Conservation (phyloP, 1,284 basidiomycete genomes). For the Rhodotorula sp. region DNA sequence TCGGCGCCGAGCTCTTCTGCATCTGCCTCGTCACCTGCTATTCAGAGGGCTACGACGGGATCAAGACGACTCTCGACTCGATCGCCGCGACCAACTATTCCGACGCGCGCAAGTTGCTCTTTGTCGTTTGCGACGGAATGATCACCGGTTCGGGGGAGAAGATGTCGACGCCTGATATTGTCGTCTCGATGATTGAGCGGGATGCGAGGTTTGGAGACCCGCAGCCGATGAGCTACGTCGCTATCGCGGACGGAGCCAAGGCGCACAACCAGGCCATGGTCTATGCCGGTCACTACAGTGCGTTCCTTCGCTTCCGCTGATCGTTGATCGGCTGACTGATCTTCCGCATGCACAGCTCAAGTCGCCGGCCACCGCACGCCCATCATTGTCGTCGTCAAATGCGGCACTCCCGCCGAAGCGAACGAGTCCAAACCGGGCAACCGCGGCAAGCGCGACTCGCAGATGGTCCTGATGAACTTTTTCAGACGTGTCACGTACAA, state of each 20-base stretch:
- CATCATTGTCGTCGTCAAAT: slow-evolving; percentile 95
- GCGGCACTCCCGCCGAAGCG: slow-evolving; percentile 77
- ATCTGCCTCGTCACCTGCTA: slow-evolving; percentile 97
- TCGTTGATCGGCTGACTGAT: slow-evolving; percentile 8
- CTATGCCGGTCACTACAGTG: slow-evolving; percentile 98
- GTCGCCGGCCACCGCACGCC: slow-evolving; percentile 78
- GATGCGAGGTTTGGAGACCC: slow-evolving; percentile 96
- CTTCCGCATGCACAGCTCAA: slow-evolving; percentile 59
- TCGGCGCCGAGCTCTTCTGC: slow-evolving; percentile 89
- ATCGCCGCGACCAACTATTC: slow-evolving; percentile 88
- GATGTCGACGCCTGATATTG: slow-evolving; percentile 91
- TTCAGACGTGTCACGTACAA: slow-evolving; percentile 99
- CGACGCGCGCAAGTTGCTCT: slow-evolving; percentile 85
- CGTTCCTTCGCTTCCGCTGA: slow-evolving; percentile 53
- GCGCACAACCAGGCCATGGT: slow-evolving; percentile 94
- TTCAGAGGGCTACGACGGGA: slow-evolving; percentile 90
- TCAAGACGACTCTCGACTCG: slow-evolving; percentile 87
- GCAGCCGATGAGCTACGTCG: slow-evolving; percentile 88
- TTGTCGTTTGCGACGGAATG: slow-evolving; percentile 97
- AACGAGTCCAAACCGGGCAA: slow-evolving; percentile 93
- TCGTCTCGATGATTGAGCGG: slow-evolving; percentile 85
- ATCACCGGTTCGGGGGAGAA: slow-evolving; percentile 96
- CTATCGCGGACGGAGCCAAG: slow-evolving; percentile 86
- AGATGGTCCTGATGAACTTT: slow-evolving; percentile 99
- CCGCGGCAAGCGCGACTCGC: slow-evolving; percentile 96